Conservation (phyloP, 1,284 basidiomycete genomes). For the Leucocoprinus gongylophorus region DNA sequence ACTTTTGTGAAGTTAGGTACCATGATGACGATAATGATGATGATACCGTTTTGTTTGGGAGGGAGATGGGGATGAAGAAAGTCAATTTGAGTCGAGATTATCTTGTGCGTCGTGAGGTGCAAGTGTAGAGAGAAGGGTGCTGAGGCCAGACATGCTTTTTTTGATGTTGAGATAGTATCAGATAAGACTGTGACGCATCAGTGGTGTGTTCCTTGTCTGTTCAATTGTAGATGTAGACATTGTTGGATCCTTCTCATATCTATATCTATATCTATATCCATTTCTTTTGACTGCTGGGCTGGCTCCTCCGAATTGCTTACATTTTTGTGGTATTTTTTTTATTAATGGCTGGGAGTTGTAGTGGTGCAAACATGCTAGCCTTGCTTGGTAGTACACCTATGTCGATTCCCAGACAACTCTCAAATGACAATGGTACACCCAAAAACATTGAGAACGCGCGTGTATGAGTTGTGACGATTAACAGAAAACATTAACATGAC, state of each 20-base stretch:
- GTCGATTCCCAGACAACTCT: too few relatives aligned
- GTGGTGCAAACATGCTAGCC: too few relatives aligned
- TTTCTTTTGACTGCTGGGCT: neutral
- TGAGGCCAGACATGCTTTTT: too few relatives aligned
- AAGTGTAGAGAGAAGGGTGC: neutral
- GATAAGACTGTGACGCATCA: slow-evolving; percentile 9
- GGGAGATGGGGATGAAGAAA: slow-evolving; percentile 1
- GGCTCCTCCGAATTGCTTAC: neutral
- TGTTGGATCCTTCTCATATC: neutral
- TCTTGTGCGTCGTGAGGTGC: neutral
- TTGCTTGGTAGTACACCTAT: too few relatives aligned
- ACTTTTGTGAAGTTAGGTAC: neutral
- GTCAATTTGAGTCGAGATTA: slow-evolving; percentile 6
- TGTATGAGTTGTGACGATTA: too few relatives aligned
- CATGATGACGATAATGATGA: neutral
- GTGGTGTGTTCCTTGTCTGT: slow-evolving; percentile 1
- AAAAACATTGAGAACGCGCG: too few relatives aligned
- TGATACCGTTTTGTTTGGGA: slow-evolving; percentile 5
- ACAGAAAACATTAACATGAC: too few relatives aligned
- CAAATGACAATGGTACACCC: too few relatives aligned
- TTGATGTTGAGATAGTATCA: slow-evolving; percentile 5
- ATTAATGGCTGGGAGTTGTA: too few relatives aligned
- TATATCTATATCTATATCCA: neutral
- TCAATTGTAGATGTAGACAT: neutral
- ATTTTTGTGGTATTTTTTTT: too few relatives aligned